These are phyloP conservation scores for Plasmodium coatneyi DNA, from an alignment of 169 alveolate genomes.

Conservation along the genomic window DNA sequence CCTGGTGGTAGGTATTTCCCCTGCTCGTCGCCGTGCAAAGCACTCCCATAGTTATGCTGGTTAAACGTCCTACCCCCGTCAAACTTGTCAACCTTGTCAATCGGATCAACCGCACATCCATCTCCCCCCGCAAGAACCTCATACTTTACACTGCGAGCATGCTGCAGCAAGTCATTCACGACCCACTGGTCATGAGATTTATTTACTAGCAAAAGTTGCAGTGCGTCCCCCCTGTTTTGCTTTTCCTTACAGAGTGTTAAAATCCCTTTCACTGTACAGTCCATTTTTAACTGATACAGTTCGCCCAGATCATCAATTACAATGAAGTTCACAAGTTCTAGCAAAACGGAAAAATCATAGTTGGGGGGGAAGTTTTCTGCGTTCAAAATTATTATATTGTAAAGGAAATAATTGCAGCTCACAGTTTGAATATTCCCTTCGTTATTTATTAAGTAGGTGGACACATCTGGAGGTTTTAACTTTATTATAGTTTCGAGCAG, in stretches of 20 bases:
- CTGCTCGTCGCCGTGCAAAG: neutral
- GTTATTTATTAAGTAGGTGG: slow-evolving; percentile 40
- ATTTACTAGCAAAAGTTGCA: slow-evolving; percentile 36
- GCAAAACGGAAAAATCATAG: slow-evolving; percentile 24
- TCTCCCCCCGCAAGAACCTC: neutral
- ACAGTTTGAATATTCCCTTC: slow-evolving; percentile 22
- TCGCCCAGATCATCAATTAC: slow-evolving; percentile 66
- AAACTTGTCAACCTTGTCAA: neutral
- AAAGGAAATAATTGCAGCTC: slow-evolving; percentile 19
- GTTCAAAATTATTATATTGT: slow-evolving; percentile 48
- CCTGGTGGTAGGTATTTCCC: neutral
- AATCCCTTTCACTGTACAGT: slow-evolving; percentile 14
- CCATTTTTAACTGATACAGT: slow-evolving; percentile 32
- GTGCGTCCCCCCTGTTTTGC: neutral
- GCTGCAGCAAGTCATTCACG: slow-evolving; percentile 20
- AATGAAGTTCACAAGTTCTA: slow-evolving; percentile 24
- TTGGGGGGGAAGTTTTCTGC: slow-evolving; percentile 12
- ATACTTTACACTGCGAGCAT: slow-evolving; percentile 35
- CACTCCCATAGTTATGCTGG: neutral
- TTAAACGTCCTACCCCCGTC: neutral
- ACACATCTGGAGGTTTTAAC: slow-evolving; percentile 29
- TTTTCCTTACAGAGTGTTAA: slow-evolving; percentile 35
- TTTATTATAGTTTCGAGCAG: slow-evolving; percentile 47
- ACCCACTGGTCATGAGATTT: slow-evolving; percentile 56
- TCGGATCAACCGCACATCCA: neutral